Base-by-base conservation (phyloP, 495 filamentous ascomycete species). In the Neurospora sp. region DNA sequence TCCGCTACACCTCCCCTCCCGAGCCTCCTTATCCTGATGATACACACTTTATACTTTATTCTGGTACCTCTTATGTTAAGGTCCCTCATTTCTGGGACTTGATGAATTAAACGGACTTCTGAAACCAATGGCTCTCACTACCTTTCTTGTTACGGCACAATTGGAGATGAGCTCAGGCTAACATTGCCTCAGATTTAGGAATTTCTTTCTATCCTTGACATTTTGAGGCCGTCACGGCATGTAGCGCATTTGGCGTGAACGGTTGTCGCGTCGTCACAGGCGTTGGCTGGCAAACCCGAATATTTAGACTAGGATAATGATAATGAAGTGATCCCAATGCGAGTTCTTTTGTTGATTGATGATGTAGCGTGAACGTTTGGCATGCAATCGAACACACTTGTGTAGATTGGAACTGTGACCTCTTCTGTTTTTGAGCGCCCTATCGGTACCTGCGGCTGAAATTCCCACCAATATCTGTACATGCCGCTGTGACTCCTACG, bases 31-130 rank as follows among this genome's bases (percentile, higher is more conserved):
- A 76, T 71, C 74, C 81, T 88, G 86, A 89, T 89, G 86, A 89
- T 81, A 69, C 69, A 77, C 69, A 72, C 77, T 77, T 79, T 79
- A 79, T 78, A 77, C 76, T 81, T 79, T 81, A 82, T 88, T 89
- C 86, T 89, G 88, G 87, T 86, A 89, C 88, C 88, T 89, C 88
- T 89, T 88, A 88, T 88, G 85, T 88, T 85, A 89, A 83, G 78
- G 79, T 77, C 79, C 80, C 82, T 78, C 74, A 4, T 41, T 41
- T 41, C 14, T 6, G 80, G 77, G 77, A 72, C 81, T 80, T 85
- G 76, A 88, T 89, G 87, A 88, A 88, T 87, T 81, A 79, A 88
- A 78, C 75, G 85, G 86, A 88, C 87, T 88, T 89, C 87, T 89
- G 87, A 88, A 75, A 35, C 27, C 31, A 48, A 4, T 18, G 14